Evolutionary conservation across 257 asterid genomes (phyloP).

Genomic region (Linaria vulgaris): DNA sequence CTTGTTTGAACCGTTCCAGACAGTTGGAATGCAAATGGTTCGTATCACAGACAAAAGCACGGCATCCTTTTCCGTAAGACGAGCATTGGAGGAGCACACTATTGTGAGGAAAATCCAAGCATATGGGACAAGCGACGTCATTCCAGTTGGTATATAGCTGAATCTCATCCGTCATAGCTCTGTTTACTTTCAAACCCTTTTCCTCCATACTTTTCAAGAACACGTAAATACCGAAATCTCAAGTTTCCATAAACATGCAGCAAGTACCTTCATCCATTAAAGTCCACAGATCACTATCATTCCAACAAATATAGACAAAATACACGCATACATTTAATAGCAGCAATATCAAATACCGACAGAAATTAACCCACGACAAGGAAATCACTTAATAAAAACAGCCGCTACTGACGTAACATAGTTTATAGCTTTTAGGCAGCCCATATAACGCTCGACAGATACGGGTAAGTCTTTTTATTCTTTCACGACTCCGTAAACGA

Average conservation of each 20-base stretch:
- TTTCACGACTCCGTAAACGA: constrained; percentile 4
- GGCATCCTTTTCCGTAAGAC: constrained; percentile 69
- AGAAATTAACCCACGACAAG: too few species aligned
- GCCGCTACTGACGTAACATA: too few species aligned
- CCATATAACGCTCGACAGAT: neutral
- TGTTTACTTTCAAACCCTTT: constrained; percentile 25
- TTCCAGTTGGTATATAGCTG: constrained; percentile 64
- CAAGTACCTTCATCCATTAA: constrained; percentile 12
- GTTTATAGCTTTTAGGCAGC: neutral
- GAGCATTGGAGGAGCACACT: constrained; percentile 83
- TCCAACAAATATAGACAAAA: too few species aligned
- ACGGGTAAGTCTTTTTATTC: constrained; percentile 1
- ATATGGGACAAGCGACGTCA: constrained; percentile 76
- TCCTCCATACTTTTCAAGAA: constrained; percentile 30
- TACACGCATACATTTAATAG: too few species aligned
- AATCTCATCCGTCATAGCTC: constrained; percentile 52
- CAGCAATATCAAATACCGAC: too few species aligned
- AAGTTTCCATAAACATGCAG: constrained; percentile 28
- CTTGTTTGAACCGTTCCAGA: constrained; percentile 73
- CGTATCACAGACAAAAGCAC: constrained; percentile 77
- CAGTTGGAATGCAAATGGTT: constrained; percentile 80
- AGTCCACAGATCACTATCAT: constrained; percentile 24
- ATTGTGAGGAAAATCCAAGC: constrained; percentile 80
- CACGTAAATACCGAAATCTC: constrained; percentile 24
- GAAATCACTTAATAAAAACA: too few species aligned